Evolutionary conservation across 2,329 filamentous ascomycete genomes (phyloP).

Genomic region (Didymella exigua): DNA sequence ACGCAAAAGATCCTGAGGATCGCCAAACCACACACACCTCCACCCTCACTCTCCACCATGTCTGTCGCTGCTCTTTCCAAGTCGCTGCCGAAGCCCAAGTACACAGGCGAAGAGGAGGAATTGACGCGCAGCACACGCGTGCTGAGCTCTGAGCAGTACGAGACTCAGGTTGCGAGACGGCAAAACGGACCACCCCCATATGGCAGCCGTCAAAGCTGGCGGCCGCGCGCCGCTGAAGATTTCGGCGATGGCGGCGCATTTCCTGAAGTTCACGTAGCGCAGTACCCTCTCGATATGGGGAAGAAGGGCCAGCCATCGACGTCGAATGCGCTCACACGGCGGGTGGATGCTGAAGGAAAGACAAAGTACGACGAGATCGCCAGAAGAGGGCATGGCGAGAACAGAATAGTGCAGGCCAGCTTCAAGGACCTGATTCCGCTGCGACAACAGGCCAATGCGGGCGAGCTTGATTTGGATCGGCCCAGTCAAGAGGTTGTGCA

Average conservation of each 20-base stretch:
- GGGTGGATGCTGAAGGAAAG: constrained; percentile 89
- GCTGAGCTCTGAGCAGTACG: constrained; percentile 76
- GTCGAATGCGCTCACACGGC: constrained; percentile 88
- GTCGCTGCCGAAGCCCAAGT: constrained; percentile 86
- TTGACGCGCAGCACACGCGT: constrained; percentile 81
- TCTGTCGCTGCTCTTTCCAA: constrained; percentile 69
- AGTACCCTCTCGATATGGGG: constrained; percentile 96
- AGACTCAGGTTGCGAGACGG: constrained; percentile 76
- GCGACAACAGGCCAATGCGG: constrained; percentile 88
- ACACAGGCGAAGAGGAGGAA: constrained; percentile 88
- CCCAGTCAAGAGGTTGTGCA: constrained; percentile 84
- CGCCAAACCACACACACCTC: constrained; percentile 5
- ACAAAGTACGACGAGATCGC: constrained; percentile 97
- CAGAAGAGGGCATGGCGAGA: constrained; percentile 81
- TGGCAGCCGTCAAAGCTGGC: constrained; percentile 85
- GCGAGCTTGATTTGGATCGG: constrained; percentile 84
- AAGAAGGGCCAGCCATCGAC: constrained; percentile 65
- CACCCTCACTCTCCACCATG: constrained; percentile 30
- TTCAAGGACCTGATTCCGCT: constrained; percentile 97
- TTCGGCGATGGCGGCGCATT: constrained; percentile 97
- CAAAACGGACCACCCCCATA: constrained; percentile 86
- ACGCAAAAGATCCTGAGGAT: constrained; percentile 2
- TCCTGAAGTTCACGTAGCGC: constrained; percentile 89
- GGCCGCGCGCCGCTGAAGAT: constrained; percentile 85
- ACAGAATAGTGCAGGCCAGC: constrained; percentile 86